A percentile compares a stretch with the other conserved stretches of the same genome.
These are phyloP conservation scores for Nannizziopsis arthrosporioides DNA, from an alignment of 2,329 filamentous ascomycete genomes.

Conservation along the genomic window DNA sequence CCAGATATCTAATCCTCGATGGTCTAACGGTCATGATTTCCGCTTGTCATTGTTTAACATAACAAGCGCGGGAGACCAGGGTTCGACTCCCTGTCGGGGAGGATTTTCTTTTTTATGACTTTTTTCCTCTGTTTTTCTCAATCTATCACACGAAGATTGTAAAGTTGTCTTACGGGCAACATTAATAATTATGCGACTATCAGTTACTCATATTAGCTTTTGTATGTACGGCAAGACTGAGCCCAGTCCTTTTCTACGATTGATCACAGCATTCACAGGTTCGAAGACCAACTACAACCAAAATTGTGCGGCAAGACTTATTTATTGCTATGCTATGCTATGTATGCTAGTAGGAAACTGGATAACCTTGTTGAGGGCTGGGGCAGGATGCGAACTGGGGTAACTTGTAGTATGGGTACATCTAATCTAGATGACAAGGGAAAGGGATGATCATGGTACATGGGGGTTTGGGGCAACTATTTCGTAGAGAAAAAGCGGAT, in stretches of 20 bases:
- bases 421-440: constrained; percentile 23
- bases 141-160: neutral
- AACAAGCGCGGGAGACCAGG: constrained; percentile 15
- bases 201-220: no score
- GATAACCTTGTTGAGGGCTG: neutral
- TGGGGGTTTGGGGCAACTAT: neutral
- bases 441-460: constrained; percentile 6
- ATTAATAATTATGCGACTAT: no score
- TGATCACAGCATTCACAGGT: no score
- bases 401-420: constrained; percentile 23
- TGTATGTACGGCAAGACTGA: no score
- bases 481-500: neutral
- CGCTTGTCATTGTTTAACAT: constrained; percentile 4
- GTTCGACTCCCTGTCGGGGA: constrained; percentile 15
- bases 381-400: neutral
- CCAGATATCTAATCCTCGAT: constrained; percentile 3
- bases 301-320: constrained; percentile 1
- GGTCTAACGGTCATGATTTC: constrained; percentile 11
- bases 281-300: neutral
- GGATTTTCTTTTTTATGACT: constrained; percentile 2
- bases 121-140: neutral
- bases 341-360: neutral
- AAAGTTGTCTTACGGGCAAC: no score
- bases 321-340: constrained; percentile 7
- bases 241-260: no score